Evolutionary conservation across 2,329 filamentous ascomycete species (phyloP), one percentile per base, ranked within the genome.

Genomic region (Mycosphaerella arachidis): DNA sequence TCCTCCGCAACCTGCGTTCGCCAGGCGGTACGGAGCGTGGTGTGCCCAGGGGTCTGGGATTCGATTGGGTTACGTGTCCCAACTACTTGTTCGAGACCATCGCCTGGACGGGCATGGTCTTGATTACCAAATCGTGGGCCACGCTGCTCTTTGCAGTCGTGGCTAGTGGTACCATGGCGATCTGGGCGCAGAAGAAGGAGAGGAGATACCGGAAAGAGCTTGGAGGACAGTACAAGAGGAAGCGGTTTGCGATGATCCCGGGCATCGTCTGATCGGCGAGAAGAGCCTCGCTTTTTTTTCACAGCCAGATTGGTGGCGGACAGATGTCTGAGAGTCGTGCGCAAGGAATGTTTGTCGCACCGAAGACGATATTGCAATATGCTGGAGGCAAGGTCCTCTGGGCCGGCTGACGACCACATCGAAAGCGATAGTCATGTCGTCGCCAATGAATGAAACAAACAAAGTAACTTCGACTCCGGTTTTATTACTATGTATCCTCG

Each of bases 11-110:
- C 62, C 83, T 99, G 63, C 87, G 94, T 54, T 87, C 86, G 58
- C 81, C 85, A 0, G 92, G 92, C 58, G 89, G 88, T 66, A 93
- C 89, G 1, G 91, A 95, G 74, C 85, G 93, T 61, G 92, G 91
- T 68, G 95, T 99, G 64, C 94, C 94, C 1, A 81, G 81, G 59
- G 94, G 94, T 29, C 85, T 93, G 60, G 91, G 92, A 31, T 97
- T 97, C 76, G 81, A 80, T 65, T 77, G 90, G 37, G 93, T 99
- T 55, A 99, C 94, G 12, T 96, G 92, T 79, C 94, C 94, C 46
- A 99, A 99, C 79, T 99, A 99, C 80, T 85, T 96, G 80, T 97
- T 95, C 68, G 94, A 99, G 74, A 82, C 90, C 6, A 75, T 96
- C 40, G 86, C 92, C 0, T 99, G 94, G 94, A 68, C 90, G 31